Conservation (phyloP, 2,329 filamentous ascomycete species). For the Sporothrix curviconia region DNA sequence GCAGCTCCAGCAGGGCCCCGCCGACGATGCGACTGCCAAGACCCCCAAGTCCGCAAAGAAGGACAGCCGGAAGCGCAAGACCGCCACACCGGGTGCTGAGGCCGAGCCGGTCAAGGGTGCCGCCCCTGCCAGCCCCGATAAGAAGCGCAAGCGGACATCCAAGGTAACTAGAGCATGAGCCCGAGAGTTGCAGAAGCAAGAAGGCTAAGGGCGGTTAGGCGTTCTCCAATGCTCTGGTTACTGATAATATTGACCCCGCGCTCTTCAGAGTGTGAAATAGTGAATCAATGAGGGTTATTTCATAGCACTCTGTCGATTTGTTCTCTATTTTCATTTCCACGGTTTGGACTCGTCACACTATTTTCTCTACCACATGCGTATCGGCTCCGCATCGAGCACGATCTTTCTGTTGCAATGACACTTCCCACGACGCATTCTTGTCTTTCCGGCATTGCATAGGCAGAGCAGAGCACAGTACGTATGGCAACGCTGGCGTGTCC, state of each 20-base stretch:
- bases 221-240: conserved; percentile 22
- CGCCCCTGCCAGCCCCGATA: conserved; percentile 49
- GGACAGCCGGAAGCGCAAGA: conserved; percentile 51
- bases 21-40: conserved; percentile 44
- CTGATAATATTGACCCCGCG: conserved; percentile 27
- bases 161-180: conserved; percentile 51
- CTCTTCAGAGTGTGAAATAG: conserved; percentile 24
- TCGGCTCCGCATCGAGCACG: too few species aligned
- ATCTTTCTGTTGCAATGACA: too few species aligned
- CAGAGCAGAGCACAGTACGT: conserved; percentile 1
- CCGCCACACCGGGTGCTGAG: conserved; percentile 40
- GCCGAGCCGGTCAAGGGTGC: conserved; percentile 34
- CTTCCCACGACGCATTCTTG: not conserved
- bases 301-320: conserved; percentile 9
- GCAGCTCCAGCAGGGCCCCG: conserved; percentile 45
- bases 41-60: conserved; percentile 50
- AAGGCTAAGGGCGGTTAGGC: conserved; percentile 42
- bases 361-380: too few species aligned
- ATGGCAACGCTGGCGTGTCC: conserved; percentile 5
- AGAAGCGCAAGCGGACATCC: conserved; percentile 56
- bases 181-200: conserved; percentile 55
- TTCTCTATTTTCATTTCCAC: conserved; percentile 8
- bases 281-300: conserved; percentile 25
- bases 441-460: conserved; percentile 1
- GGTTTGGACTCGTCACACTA: not conserved